Base-by-base conservation (phyloP, 768 basidiomycete genomes). In the Termitomyces sp. region DNA sequence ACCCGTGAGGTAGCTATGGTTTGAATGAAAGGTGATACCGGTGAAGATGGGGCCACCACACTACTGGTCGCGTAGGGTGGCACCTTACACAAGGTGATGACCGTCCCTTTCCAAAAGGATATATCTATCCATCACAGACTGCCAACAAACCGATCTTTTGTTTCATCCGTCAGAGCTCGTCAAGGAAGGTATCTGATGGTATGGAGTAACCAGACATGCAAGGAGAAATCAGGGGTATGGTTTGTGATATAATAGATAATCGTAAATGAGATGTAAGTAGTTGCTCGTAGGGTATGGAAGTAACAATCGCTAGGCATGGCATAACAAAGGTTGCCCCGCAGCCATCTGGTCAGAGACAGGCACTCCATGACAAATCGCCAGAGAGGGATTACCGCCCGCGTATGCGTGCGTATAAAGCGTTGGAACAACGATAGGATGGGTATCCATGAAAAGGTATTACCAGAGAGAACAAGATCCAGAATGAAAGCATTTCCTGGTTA, bases 371-470 rank as follows among this genome's bases (percentile, higher is more conserved):
- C 56, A 45, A 38, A 47, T 40, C 20, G 51, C 32, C 49, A 35
- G 33, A 54, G 56, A 62, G 58, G n/a, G 5, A 53, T 51, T 55
- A 58, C 36, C 30, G 40, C 54, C 50, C 56, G 36, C 43, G 26
- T 28, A 47, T 43, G 46, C 33, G 54, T 36, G 53, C 58, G 42
- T 58, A 33, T 57, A 59, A 54, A 45, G 44, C 54, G 51, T 53
- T 26, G 44, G 55, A 38, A 46, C 53, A 52, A 60, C 53, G 55
- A 59, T 48, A 57, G 33, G 52, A 55, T 51, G 61, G 67, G 67
- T 68, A 68, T 68, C 62, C 62, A 61, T 53, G 57, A 56, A 58
- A 58, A 64, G 63, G 66, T 66, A 64, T 67, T 64, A 66, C 64
- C 56, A 54, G 53, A 61, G 54, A 58, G 43, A 44, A 28, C 52